These are phyloP conservation scores for Litsea cubeba DNA, from an alignment of 164 flowering plant genomes.

Conservation along the genomic window DNA sequence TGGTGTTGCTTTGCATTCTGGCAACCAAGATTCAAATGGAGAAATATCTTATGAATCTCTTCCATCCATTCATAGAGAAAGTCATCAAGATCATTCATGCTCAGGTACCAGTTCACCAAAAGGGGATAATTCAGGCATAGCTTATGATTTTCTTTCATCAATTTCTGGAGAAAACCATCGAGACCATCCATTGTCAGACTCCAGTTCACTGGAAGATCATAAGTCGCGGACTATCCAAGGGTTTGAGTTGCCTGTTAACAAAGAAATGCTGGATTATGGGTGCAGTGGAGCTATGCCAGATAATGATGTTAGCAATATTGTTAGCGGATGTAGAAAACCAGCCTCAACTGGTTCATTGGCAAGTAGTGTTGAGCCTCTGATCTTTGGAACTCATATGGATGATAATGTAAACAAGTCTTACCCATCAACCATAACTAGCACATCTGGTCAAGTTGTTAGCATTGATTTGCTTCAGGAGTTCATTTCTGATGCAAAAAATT, in stretches of 20 bases:
- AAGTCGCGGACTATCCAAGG: background rate
- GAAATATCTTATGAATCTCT: slow-evolving; percentile 8
- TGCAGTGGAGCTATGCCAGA: slow-evolving; percentile 12
- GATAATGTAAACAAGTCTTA: slow-evolving; percentile 26
- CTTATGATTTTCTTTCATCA: slow-evolving; percentile 9
- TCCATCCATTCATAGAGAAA: background rate
- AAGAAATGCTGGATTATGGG: slow-evolving; percentile 6
- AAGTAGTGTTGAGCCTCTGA: slow-evolving; percentile 17
- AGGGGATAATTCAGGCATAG: background rate
- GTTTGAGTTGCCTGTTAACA: slow-evolving; percentile 11
- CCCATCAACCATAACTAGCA: slow-evolving; percentile 15
- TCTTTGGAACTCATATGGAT: slow-evolving; percentile 17
- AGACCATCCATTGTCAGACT: background rate
- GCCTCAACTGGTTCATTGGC: slow-evolving; percentile 13
- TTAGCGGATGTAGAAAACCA: slow-evolving; percentile 13
- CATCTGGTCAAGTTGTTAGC: slow-evolving; percentile 39
- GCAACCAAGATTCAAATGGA: slow-evolving; percentile 3
- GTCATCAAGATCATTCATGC: background rate
- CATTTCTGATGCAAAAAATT: slow-evolving; percentile 63
- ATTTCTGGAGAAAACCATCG: background rate
- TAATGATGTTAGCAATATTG: background rate
- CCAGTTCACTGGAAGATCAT: background rate
- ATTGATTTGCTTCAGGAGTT: slow-evolving; percentile 58
- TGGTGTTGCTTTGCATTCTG: background rate
- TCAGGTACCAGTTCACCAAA: background rate